Conservation (phyloP, 1,284 basidiomycete species). For the Leccinum glutinopallens region DNA sequence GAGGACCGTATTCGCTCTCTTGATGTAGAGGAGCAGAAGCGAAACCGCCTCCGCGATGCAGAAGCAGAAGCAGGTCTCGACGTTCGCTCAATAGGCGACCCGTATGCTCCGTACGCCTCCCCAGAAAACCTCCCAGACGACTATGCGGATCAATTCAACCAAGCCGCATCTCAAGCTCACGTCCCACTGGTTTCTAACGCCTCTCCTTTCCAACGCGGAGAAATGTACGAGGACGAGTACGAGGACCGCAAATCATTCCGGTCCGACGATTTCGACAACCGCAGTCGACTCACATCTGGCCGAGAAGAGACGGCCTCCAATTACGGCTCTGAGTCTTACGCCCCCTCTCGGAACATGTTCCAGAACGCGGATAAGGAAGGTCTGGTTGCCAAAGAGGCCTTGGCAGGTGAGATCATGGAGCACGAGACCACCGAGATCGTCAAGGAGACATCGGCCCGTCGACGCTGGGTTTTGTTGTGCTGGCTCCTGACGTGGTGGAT, state of each 20-base stretch:
- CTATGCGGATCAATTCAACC: too few relatives aligned
- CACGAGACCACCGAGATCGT: slow-evolving; percentile 85
- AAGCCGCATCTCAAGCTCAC: too few relatives aligned
- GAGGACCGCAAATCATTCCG: slow-evolving; percentile 42
- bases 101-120: too few relatives aligned
- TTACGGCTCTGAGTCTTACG: slow-evolving; percentile 88
- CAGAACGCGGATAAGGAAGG: slow-evolving; percentile 74
- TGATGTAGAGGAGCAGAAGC: too few relatives aligned
- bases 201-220: background rate
- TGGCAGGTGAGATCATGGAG: slow-evolving; percentile 79
- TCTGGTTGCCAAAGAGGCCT: slow-evolving; percentile 76
- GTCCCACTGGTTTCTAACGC: too few relatives aligned
- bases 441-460: slow-evolving; percentile 76
- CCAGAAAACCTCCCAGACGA: too few relatives aligned
- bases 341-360: slow-evolving; percentile 95
- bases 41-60: too few relatives aligned
- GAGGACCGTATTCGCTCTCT: too few relatives aligned
- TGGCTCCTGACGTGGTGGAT: slow-evolving; percentile 94
- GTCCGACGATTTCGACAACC: slow-evolving; percentile 77
- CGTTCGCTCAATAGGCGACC: too few relatives aligned
- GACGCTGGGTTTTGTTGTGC: slow-evolving; percentile 90
- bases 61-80: too few relatives aligned
- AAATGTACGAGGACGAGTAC: background rate
- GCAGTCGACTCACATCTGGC: slow-evolving; percentile 72
- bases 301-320: slow-evolving; percentile 79